Base-by-base conservation (phyloP, 208 protist genomes). In the Endotrypanum monterogeii region DNA sequence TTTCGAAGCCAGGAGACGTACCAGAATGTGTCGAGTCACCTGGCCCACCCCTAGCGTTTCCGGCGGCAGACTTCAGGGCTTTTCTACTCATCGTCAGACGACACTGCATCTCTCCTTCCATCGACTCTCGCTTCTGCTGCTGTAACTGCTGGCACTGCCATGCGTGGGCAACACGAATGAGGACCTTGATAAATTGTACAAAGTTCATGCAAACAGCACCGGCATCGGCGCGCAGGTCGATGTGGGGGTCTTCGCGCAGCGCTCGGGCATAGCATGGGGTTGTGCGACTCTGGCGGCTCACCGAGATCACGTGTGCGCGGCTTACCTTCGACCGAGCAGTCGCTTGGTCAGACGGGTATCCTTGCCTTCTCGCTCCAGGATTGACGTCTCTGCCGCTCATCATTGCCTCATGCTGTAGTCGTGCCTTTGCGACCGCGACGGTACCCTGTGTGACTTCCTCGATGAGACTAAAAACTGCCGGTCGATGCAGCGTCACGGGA, bases 81-180 rank as follows among this genome's bases (percentile, higher is more conserved):
- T 55, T 37, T 28, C 16, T 41, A 1, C 35, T 48, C 23, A 23
- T 9, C 11, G 55, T 20, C 67, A 44, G 46, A 30, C 25, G 60
- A 23, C 41, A 50, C 61, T 50, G 51, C 25, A 41, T 66, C 66
- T 74, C 69, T 56, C 60, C 23, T 25, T 20, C 56, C 35, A 11
- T 44, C 55, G 32, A 25, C 25, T 14, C 44, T 25, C 35, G 48
- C 60, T 79, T 62, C 75, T 69, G 48, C 66, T 83, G 63, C 69
- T 76, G 68, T 12, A 78, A 82, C 75, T 91, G 84, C 69, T 76
- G 68, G 20, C 80, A 82, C 75, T 91, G 84, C 90, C 90, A 95
- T 68, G 72, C 78, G 48, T 91, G 88, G 8, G 88, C 90, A 32
- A 89, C 87, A 11, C 88, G 88, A 0, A 95, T 76, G 6, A 95